Base-by-base conservation (phyloP, 106 monocot genomes). In the Dactylorhiza incarnata region DNA sequence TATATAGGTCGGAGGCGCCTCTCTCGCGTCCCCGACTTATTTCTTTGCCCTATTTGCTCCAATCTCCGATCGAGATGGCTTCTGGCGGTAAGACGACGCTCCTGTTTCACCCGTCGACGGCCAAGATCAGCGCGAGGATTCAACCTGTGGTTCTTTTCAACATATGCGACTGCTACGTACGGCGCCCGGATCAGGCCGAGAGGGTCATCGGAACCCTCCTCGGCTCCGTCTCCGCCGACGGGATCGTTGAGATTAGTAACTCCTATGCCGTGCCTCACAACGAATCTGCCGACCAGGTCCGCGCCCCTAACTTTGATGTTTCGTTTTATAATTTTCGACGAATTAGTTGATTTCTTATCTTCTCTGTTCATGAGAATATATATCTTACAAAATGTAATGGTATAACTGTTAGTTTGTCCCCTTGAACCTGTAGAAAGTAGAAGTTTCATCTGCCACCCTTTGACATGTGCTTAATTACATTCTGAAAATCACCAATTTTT, bases 211-310 rank as follows among this genome's bases (percentile, higher is more conserved):
- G 89, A 26, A 89, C 85, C 14, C 81, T 85, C 9, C 89, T 89
- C 74, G 85, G 85, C 17, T 83, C 82, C 61, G 70, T 88, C 24
- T 79, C 74, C 49, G 26, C 85, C 49, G 85, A 85, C 55, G 89
- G 85, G 5, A 83, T 79, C 43, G 77, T 90, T 50, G 82, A 86
- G 51, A 87, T 90, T 48, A 84, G 49, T 22, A 87, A 90, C 76
- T 87, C 87, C 37, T 90, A 90, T 52, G 87, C 85, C 54, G 90
- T 90, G 7, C 90, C 90, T 24, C 87, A 90, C 73, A 90, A 55
- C 58, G 90, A 90, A 63, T 82, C 83, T 14, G 83, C 83, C 10
- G 85, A 83, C 25, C 86, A 87, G 85, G 90, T 90, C 25, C 45
- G 16, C n/a, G 44, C 26, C 45, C 68, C 15, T 16, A 45, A 45